A percentile compares a stretch with the other conserved stretches of the same genome.
Evolutionary conservation across 2,329 filamentous ascomycete species (phyloP).

Genomic region (Piedraia hortae): DNA sequence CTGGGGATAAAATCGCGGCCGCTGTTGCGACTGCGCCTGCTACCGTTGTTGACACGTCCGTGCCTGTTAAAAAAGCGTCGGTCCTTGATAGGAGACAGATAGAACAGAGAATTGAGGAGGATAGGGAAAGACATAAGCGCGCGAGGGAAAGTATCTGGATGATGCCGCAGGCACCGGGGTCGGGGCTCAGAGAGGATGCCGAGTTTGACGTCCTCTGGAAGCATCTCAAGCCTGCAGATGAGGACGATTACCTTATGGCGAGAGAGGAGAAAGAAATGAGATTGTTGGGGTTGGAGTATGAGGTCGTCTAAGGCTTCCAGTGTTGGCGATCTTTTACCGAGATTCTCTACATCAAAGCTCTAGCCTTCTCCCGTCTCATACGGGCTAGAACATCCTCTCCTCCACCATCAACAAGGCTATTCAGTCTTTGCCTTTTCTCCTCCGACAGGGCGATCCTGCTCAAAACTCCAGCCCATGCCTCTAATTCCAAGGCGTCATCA

Average conservation of each 20-base stretch:
- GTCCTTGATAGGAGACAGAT: slow-evolving; percentile 59
- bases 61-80: neutral
- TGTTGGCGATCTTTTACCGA: no score
- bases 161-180: slow-evolving; percentile 18
- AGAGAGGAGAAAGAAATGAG: slow-evolving; percentile 43
- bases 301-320: no score
- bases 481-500: slow-evolving; percentile 49
- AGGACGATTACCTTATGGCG: slow-evolving; percentile 56
- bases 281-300: slow-evolving; percentile 19
- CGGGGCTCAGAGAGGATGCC: slow-evolving; percentile 29
- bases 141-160: slow-evolving; percentile 85
- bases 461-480: slow-evolving; percentile 37
- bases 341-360: no score
- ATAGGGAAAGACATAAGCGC: slow-evolving; percentile 80
- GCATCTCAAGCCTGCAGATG: slow-evolving; percentile 59
- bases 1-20: slow-evolving; percentile 1
- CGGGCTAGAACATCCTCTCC: no score
- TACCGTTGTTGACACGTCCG: no score
- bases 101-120: slow-evolving; percentile 89
- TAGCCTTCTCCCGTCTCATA: no score
- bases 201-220: slow-evolving; percentile 70
- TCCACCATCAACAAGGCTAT: no score
- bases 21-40: no score
- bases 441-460: no score
- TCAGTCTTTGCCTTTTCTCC: no score